A percentile compares a stretch with the other conserved stretches of the same genome.
These are phyloP conservation scores for Primulina tabacum DNA, from an alignment of 257 asterid species.

Conservation along the genomic window DNA sequence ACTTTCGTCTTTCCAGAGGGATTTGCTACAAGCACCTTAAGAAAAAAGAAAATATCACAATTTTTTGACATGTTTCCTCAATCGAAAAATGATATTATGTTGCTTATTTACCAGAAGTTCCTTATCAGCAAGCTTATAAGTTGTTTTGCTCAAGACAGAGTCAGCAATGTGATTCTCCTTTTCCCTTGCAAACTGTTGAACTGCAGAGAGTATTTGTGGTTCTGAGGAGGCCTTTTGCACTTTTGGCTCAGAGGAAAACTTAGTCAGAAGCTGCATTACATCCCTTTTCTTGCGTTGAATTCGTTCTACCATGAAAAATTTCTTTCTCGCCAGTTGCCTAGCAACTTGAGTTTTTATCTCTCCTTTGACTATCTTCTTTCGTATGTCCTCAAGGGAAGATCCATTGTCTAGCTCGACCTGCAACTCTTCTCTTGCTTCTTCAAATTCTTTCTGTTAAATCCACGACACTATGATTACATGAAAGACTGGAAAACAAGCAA, in stretches of 20 bases:
- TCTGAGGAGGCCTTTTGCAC: conserved; percentile 41
- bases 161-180: conserved; percentile 61
- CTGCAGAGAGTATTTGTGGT: conserved; percentile 51
- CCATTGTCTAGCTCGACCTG: conserved; percentile 73
- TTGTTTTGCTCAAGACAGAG: conserved; percentile 45
- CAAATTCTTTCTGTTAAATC: conserved; percentile 68
- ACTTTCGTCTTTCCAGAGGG: conserved; percentile 55
- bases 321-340: conserved; percentile 39
- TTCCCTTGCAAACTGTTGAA: conserved; percentile 47
- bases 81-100: conserved; percentile 9
- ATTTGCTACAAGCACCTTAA: conserved; percentile 73
- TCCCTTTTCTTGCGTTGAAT: conserved; percentile 91
- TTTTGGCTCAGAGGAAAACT: conserved; percentile 40
- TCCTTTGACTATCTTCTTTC: conserved; percentile 60
- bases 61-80: background rate
- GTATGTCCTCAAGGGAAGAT: conserved; percentile 56
- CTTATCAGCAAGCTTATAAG: conserved; percentile 55
- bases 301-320: conserved; percentile 39
- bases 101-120: conserved; percentile 70
- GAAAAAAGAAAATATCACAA: conserved; percentile 12
- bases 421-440: conserved; percentile 87
- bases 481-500: conserved; percentile 13
- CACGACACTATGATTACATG: conserved; percentile 21
- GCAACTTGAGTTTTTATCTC: conserved; percentile 62
- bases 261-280: conserved; percentile 51